These are phyloP conservation scores for Astrothelium subdiscretum DNA, from an alignment of 495 filamentous ascomycete species.

Conservation along the genomic window DNA sequence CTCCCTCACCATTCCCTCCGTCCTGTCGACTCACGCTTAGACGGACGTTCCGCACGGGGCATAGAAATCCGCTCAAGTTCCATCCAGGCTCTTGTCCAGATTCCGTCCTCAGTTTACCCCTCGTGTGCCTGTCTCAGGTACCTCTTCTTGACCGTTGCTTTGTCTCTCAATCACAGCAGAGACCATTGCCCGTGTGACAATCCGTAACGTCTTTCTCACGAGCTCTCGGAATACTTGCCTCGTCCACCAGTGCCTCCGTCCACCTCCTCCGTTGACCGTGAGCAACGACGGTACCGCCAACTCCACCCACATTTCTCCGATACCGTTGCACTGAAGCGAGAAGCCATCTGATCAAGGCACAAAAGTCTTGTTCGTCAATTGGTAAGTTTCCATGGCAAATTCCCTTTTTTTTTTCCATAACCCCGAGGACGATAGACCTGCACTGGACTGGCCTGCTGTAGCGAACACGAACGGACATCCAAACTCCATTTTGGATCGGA, in stretches of 20 bases:
- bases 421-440: background rate
- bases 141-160: background rate
- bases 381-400: background rate
- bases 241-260: background rate
- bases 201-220: background rate
- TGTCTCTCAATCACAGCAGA: background rate
- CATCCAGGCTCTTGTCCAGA: background rate
- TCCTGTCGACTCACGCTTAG: background rate
- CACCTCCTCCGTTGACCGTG: background rate
- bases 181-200: background rate
- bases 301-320: background rate
- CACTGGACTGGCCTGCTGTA: background rate
- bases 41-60: background rate
- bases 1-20: background rate
- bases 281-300: background rate
- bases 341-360: background rate
- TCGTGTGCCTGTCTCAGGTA: background rate
- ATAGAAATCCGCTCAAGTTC: background rate
- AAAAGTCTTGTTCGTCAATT: background rate
- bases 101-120: background rate
- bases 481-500: too few relatives aligned
- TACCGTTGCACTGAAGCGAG: background rate
- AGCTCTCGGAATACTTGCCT: background rate
- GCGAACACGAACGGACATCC: too few relatives aligned
- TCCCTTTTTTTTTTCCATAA: background rate